Conservation (phyloP, 73 alveolate species). For the Symbiodinium pilosum region DNA sequence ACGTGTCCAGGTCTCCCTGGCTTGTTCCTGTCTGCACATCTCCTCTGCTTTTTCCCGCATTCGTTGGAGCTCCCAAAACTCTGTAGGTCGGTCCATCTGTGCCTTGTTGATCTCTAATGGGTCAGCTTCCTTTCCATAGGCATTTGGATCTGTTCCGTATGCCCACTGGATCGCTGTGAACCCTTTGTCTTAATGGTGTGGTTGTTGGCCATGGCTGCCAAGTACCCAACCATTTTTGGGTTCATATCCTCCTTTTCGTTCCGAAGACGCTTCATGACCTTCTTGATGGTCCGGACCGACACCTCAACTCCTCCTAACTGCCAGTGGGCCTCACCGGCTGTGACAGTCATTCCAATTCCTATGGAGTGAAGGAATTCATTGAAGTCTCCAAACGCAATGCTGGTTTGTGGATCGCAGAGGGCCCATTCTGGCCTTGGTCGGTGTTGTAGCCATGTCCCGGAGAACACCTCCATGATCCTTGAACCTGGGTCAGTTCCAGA, state of each 20-base stretch:
- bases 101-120: not conserved
- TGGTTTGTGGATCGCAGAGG: not conserved
- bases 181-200: not conserved
- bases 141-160: not conserved
- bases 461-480: not conserved
- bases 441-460: not conserved
- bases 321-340: conserved; percentile 40
- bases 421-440: conserved; percentile 32
- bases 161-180: conserved; percentile 24
- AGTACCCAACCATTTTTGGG: not conserved
- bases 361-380: not conserved
- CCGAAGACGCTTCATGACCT: not conserved
- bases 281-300: not conserved
- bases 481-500: not conserved
- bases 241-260: not conserved
- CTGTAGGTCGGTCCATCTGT: not conserved
- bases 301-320: conserved; percentile 2
- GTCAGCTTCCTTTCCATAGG: not conserved
- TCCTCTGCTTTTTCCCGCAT: not conserved
- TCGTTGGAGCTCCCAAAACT: not conserved
- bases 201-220: conserved; percentile 5
- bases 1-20: conserved; percentile 31
- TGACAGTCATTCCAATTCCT: not conserved
- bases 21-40: not conserved
- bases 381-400: not conserved